phyloP scores from a whole-genome alignment of 495 filamentous ascomycete genomes.

The Penicillium desertorum region DNA sequence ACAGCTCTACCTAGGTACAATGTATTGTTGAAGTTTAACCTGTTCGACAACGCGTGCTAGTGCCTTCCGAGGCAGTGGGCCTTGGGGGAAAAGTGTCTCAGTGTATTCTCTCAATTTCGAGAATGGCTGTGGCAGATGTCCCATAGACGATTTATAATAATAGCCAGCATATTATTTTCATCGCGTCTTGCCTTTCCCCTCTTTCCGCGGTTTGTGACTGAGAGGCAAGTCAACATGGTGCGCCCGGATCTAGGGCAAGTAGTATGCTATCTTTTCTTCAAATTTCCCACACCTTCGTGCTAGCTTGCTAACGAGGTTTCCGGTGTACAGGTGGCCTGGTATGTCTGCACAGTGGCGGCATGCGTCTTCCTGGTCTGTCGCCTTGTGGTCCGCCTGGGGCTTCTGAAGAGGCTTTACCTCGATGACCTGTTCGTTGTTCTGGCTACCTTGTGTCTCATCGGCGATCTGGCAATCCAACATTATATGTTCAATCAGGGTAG shows the following conservation, averaged over 20 bases:
- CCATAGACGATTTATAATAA: too few species aligned
- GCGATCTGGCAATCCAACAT: constrained; percentile 26
- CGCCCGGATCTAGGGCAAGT: constrained; percentile 1
- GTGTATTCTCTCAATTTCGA: background rate
- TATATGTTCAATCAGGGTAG: constrained; percentile 27
- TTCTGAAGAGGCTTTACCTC: constrained; percentile 22
- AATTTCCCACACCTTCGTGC: background rate
- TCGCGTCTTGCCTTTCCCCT: background rate
- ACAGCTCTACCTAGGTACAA: too few species aligned
- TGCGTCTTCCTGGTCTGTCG: constrained; percentile 21
- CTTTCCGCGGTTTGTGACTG: background rate
- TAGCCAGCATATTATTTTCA: too few species aligned
- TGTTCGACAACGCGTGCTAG: background rate
- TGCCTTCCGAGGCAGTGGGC: background rate
- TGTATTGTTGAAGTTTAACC: too few species aligned
- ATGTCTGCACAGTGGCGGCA: constrained; percentile 24
- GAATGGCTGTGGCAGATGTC: too few species aligned
- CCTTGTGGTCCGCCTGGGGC: constrained; percentile 17
- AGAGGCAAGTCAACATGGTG: background rate
- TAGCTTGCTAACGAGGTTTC: background rate
- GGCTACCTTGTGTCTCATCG: constrained; percentile 22
- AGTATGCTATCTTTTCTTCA: background rate
- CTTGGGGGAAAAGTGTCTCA: background rate
- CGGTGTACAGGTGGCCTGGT: constrained; percentile 23
- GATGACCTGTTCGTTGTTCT: constrained; percentile 21